Base-by-base conservation (phyloP, 345 rosid genomes). In the Geranium brycei region DNA sequence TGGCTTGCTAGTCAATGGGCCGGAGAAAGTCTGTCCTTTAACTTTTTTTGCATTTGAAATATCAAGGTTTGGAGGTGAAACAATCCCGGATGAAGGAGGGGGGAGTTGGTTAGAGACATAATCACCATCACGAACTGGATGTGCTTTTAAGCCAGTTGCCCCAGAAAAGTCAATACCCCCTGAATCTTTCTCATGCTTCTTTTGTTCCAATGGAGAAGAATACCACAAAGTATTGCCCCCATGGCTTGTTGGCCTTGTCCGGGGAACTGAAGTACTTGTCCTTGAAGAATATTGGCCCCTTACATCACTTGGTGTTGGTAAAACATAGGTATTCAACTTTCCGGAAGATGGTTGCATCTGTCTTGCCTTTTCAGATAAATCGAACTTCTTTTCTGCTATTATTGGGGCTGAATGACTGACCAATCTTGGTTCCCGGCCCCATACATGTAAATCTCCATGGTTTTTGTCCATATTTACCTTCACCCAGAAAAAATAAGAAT, bases 361-460 rank as follows among this genome's bases (percentile, higher is more conserved):
- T 77, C 87, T 82, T 58, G 75, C 60, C 78, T 72, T 83, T 70
- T 92, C 96, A 4, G 73, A 66, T 51, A 76, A 71, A 66, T 93
- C 91, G 15, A 70, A 61, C 78, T 84, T 91, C 72, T 82, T 81
- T 66, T 87, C 97, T 18, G 86, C 78, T 74, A 88, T 76, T 69
- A 95, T 70, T 23, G 99, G 99, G 17, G 95, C 99, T 17, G 99
- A 95, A 78, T 84, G 70, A 72, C 99, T 93, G 66, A 77, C 77
- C 63, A 73, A 64, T 75, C 68, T 80, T 32, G 70, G 83, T 68
- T 79, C 83, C 68, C 88, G 79, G 19, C 63, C 53, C 65, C 77
- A 58, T 55, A 61, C 71, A 13, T 60, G 80, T 62, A 72, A 13
- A 51, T 85, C 91, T 55, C 78, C 89, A 55, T 77, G 75, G 66